Base-by-base conservation (phyloP, 345 rosid species). In the Geranium brycei region DNA sequence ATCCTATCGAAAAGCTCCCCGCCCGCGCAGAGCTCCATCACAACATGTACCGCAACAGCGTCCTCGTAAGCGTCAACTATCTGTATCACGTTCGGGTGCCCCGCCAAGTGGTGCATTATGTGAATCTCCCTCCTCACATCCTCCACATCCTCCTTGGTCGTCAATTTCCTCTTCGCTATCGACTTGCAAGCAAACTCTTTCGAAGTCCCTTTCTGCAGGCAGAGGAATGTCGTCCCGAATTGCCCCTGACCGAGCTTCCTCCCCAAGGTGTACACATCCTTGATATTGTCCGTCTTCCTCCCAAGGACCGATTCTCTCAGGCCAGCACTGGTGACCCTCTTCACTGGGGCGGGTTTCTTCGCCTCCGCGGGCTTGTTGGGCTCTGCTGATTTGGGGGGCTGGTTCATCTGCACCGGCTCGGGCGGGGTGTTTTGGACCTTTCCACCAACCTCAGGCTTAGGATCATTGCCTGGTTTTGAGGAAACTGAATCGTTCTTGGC, bases 1-100 rank as follows among this genome's bases (percentile, higher is more conserved):
- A 92, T 92, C 73, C 98, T 83, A 61, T 92, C 98, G 23, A 92
- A 92, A 4, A 92, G 79, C 80, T 92, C 98, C 30, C 98, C 98
- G 3, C 98, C 98, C 0, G 85, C 91, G 30, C 98, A 92, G 5
- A 92, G 82, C 69, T 92, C 98, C 98, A 92, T 92, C 17, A 92
- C 83, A 11, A 92, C 81, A 63, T 92, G 91, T 61, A 92, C 88
- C 8, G 95, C 91, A 7, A 89, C 88, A 0, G 88, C 97, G 61
- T 92, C 98, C 72, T 92, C 98, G 31, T 85, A 87, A 2, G 98
- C 98, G 38, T 80, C 91, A 19, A 87, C 78, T 14, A 92, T 92
- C 57, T 77, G 79, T 56, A 92, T 85, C 68, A 92, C 98, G 69
- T 90, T 90, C 0, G 93, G 91, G 63, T 85, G 90, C 55, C 98